These are phyloP conservation scores for Phylloboletellus chloephorus DNA, from an alignment of 1,284 basidiomycete genomes.

Conservation along the genomic window DNA sequence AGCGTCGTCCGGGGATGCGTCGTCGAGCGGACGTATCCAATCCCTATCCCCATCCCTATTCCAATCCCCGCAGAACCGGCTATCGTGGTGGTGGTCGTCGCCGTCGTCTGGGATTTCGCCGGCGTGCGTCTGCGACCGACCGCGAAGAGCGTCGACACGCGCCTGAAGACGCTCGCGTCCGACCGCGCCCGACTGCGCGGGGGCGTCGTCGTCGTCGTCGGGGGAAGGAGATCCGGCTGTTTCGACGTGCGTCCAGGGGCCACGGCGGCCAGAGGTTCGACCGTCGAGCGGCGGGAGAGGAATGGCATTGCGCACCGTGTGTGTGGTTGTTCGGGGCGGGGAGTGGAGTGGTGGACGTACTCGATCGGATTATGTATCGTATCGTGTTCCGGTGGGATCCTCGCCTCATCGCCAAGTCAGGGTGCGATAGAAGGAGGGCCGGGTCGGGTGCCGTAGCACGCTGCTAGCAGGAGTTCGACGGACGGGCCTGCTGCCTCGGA, in stretches of 20 bases:
- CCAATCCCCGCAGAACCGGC: constrained; percentile 18
- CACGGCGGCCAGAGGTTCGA: constrained; percentile 22
- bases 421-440: too few species aligned
- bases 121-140: constrained; percentile 20
- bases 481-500: too few species aligned
- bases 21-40: constrained; percentile 20
- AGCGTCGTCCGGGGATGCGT: constrained; percentile 14
- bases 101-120: constrained; percentile 16
- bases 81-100: too few species aligned
- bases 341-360: constrained; percentile 12
- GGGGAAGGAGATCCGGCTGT: constrained; percentile 5
- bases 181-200: constrained; percentile 23
- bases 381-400: too few species aligned
- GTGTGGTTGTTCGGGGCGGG: background rate
- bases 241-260: too few species aligned
- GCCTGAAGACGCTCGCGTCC: constrained; percentile 25
- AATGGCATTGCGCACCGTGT: constrained; percentile 22
- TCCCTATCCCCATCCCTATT: too few species aligned
- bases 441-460: too few species aligned
- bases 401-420: too few species aligned
- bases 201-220: too few species aligned
- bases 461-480: too few species aligned
- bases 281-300: constrained; percentile 25
- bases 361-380: too few species aligned
- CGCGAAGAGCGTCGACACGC: constrained; percentile 27